These are phyloP conservation scores for Juglanconis juglandina DNA, from an alignment of 2,329 filamentous ascomycete species.

Conservation along the genomic window DNA sequence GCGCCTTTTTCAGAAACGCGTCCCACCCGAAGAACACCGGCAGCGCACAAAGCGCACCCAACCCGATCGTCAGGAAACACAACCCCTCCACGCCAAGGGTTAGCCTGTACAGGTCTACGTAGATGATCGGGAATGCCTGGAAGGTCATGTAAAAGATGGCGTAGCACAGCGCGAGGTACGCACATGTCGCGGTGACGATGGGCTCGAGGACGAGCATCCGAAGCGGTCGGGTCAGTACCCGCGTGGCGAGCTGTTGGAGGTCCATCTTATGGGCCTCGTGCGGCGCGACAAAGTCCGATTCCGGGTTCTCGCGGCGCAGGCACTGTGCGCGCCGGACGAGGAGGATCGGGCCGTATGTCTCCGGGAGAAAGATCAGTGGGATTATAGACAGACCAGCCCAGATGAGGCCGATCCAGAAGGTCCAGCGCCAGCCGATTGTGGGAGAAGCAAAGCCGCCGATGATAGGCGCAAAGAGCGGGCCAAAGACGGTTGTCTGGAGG, in stretches of 20 bases:
- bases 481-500: slow-evolving; percentile 56
- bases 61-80: slow-evolving; percentile 65
- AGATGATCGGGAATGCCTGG: slow-evolving; percentile 71
- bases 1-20: slow-evolving; percentile 50
- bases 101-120: slow-evolving; percentile 59
- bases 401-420: slow-evolving; percentile 68
- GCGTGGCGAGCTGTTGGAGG: slow-evolving; percentile 56
- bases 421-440: slow-evolving; percentile 64
- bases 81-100: slow-evolving; percentile 63
- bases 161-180: slow-evolving; percentile 70
- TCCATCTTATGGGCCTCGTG: slow-evolving; percentile 62
- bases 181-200: slow-evolving; percentile 66
- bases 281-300: slow-evolving; percentile 52
- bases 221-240: slow-evolving; percentile 69
- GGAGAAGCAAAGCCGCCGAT: slow-evolving; percentile 59
- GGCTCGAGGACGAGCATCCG: slow-evolving; percentile 71
- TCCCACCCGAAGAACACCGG: slow-evolving; percentile 66
- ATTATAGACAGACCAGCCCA: slow-evolving; percentile 61
- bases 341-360: slow-evolving; percentile 60
- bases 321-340: slow-evolving; percentile 53
- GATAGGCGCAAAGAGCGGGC: slow-evolving; percentile 64
- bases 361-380: slow-evolving; percentile 60
- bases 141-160: slow-evolving; percentile 69
- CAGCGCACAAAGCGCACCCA: slow-evolving; percentile 58
- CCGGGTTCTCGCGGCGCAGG: slow-evolving; percentile 54